Percentiles rank a stretch among this genome's conserved stretches.
phyloP scores from a whole-genome alignment of 768 basidiomycete species.

The Tylopilus balloui region DNA sequence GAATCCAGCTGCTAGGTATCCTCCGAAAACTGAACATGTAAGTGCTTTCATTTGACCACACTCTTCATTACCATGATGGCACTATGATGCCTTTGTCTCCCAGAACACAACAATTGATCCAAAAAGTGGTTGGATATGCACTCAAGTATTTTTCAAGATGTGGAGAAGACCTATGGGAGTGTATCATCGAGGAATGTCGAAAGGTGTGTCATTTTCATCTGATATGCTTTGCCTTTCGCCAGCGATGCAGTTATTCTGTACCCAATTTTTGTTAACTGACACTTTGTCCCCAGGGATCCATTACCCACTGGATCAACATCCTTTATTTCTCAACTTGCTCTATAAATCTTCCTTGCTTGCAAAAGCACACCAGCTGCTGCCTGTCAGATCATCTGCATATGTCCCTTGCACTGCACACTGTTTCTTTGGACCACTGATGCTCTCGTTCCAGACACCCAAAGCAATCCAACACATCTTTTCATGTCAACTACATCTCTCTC shows the following conservation, averaged over 20 bases:
- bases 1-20: constrained; percentile 65
- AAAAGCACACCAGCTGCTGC: constrained; percentile 46
- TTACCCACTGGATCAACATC: constrained; percentile 91
- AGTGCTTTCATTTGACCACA: constrained; percentile 4
- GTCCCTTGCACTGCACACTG: background rate
- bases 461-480: no score
- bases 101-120: constrained; percentile 83
- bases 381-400: constrained; percentile 20
- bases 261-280: no score
- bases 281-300: constrained; percentile 52
- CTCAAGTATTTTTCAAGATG: constrained; percentile 80
- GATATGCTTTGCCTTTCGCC: background rate
- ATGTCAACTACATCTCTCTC: no score
- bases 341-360: constrained; percentile 74
- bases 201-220: constrained; percentile 48
- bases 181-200: constrained; percentile 84
- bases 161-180: constrained; percentile 93
- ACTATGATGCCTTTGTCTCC: background rate
- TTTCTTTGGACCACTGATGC: background rate
- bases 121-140: constrained; percentile 81
- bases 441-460: constrained; percentile 23
- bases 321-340: constrained; percentile 82
- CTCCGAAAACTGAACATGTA: constrained; percentile 64
- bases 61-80: background rate
- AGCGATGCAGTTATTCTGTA: no score